Evolutionary conservation across 495 filamentous ascomycete genomes (phyloP).

Genomic region (Daldinia childiae): DNA sequence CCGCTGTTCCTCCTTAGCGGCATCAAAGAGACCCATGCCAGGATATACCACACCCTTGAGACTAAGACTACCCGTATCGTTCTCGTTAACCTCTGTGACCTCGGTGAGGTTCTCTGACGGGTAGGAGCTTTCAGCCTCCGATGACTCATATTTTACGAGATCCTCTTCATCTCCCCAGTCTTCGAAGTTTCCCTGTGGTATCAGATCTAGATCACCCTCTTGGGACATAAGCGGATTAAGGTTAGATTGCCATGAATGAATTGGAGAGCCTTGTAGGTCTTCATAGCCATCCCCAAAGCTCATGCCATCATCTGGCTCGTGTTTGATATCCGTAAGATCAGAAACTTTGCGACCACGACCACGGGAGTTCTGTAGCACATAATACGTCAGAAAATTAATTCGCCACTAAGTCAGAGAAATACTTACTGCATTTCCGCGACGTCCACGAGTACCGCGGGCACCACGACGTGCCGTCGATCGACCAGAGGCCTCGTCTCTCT

Average conservation of each 20-base stretch:
- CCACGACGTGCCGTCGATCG: constrained; percentile 11
- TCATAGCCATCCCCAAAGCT: constrained; percentile 33
- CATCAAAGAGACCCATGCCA: constrained; percentile 90
- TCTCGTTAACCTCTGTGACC: constrained; percentile 41
- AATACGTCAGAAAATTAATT: constrained; percentile 15
- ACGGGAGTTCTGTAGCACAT: constrained; percentile 7
- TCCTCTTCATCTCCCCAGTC: constrained; percentile 24
- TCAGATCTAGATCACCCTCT: constrained; percentile 10
- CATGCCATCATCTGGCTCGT: constrained; percentile 44
- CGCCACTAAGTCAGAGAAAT: neutral
- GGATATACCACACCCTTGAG: constrained; percentile 83
- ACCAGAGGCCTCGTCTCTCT: constrained; percentile 1
- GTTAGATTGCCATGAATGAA: constrained; percentile 30
- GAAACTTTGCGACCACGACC: neutral
- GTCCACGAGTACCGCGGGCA: constrained; percentile 27
- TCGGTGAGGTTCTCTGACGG: constrained; percentile 46
- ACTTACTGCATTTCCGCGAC: constrained; percentile 36
- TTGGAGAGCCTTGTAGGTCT: constrained; percentile 22
- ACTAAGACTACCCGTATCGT: constrained; percentile 53
- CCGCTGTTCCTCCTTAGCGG: constrained; percentile 78
- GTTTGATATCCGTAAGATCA: constrained; percentile 39
- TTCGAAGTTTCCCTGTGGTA: constrained; percentile 7
- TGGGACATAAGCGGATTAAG: constrained; percentile 25
- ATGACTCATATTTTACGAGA: constrained; percentile 41
- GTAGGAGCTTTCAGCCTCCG: constrained; percentile 48